These are phyloP conservation scores for Phyllosticta citriasiana DNA, from an alignment of 2,329 filamentous ascomycete genomes.

Conservation along the genomic window DNA sequence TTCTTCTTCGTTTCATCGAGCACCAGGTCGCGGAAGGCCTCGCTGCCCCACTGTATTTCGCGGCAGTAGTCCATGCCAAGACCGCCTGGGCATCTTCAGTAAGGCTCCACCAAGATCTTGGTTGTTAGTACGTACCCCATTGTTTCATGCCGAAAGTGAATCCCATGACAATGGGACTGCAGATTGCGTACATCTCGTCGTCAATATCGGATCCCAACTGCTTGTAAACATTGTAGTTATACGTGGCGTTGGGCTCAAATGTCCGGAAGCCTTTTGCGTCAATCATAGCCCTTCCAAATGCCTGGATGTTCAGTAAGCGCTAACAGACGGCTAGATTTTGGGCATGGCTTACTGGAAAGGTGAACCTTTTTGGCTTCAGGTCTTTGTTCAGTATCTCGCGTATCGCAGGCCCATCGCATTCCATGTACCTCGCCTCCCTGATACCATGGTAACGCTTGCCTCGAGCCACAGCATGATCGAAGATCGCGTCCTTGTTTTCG, in stretches of 20 bases:
- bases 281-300: background rate
- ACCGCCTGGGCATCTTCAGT: background rate
- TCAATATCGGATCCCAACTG: background rate
- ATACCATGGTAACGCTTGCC: background rate
- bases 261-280: background rate
- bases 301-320: background rate
- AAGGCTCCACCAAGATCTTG: background rate
- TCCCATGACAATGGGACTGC: background rate
- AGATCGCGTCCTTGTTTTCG: background rate
- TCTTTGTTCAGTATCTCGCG: background rate
- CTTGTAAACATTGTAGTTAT: background rate
- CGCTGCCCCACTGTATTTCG: constrained; percentile 33
- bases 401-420: constrained; percentile 1
- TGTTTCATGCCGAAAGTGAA: constrained; percentile 6
- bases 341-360: background rate
- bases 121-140: background rate
- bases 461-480: background rate
- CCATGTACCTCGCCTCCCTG: background rate
- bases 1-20: constrained; percentile 37
- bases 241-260: background rate
- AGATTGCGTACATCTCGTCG: background rate
- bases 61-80: constrained; percentile 1
- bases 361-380: background rate
- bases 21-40: constrained; percentile 39
- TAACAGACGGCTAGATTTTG: background rate